Evolutionary conservation across 2,329 filamentous ascomycete genomes (phyloP).

Genomic region (Didymella pinodella): DNA sequence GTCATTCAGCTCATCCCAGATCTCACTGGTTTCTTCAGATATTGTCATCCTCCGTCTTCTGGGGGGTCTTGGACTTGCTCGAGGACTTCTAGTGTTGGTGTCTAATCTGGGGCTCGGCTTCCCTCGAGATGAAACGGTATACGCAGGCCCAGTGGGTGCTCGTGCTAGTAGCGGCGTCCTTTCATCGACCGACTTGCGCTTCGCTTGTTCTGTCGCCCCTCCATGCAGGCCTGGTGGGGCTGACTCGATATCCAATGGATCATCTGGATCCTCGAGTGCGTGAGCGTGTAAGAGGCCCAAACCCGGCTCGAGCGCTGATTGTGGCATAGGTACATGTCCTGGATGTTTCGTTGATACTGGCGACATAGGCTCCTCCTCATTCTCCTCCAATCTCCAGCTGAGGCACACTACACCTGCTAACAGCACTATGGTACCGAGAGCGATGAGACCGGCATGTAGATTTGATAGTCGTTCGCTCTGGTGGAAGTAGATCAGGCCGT

Average conservation of each 20-base stretch:
- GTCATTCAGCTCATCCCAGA: conserved; percentile 89
- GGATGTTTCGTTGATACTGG: conserved; percentile 47
- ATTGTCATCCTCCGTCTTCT: conserved; percentile 56
- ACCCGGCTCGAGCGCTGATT: conserved; percentile 79
- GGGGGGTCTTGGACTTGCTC: conserved; percentile 34
- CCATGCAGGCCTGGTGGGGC: conserved; percentile 41
- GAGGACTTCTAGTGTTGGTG: conserved; percentile 31
- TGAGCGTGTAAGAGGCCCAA: conserved; percentile 80
- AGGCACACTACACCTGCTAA: conserved; percentile 88
- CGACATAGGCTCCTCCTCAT: conserved; percentile 65
- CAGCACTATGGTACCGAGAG: conserved; percentile 84
- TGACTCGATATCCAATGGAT: conserved; percentile 41
- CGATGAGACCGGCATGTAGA: conserved; percentile 80
- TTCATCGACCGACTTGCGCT: conserved; percentile 42
- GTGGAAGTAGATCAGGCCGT: conserved; percentile 95
- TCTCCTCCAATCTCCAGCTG: conserved; percentile 90
- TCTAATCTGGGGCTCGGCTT: conserved; percentile 39
- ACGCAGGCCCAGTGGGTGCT: conserved; percentile 44
- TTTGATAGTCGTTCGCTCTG: conserved; percentile 82
- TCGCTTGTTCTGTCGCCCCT: conserved; percentile 35
- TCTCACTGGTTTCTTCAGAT: conserved; percentile 76
- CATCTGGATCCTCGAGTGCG: conserved; percentile 60
- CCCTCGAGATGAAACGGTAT: conserved; percentile 29
- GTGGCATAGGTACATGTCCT: conserved; percentile 53
- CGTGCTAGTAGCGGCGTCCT: conserved; percentile 48